Conservation (phyloP, 2,329 filamentous ascomycete genomes). For the Diaporthe citri region DNA sequence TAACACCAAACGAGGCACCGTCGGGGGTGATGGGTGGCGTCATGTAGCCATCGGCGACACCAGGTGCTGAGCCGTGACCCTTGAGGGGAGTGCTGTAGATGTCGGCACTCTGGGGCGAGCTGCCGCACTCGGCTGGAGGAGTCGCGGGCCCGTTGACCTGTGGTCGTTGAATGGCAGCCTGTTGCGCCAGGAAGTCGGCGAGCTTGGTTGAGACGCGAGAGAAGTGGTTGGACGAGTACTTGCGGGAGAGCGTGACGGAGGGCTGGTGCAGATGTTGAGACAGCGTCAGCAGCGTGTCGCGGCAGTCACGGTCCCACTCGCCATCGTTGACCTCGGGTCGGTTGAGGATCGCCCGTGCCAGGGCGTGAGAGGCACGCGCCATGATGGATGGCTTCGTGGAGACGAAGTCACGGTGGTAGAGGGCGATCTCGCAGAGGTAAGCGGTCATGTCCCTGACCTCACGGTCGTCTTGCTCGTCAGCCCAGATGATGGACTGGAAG, state of each 20-base stretch:
- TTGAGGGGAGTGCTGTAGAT: constrained; percentile 86
- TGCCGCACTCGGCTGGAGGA: constrained; percentile 65
- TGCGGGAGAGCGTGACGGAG: constrained; percentile 69
- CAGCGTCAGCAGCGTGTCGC: constrained; percentile 72
- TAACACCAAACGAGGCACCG: constrained; percentile 66
- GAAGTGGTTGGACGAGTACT: constrained; percentile 68
- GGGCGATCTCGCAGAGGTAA: constrained; percentile 93
- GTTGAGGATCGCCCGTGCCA: constrained; percentile 87
- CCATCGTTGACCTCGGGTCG: constrained; percentile 80
- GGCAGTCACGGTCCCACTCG: constrained; percentile 82
- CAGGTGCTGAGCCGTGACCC: constrained; percentile 71
- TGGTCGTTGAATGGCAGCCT: constrained; percentile 67
- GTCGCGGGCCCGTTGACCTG: constrained; percentile 65
- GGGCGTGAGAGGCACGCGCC: constrained; percentile 86
- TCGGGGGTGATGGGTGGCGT: constrained; percentile 90
- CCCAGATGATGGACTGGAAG: constrained; percentile 88
- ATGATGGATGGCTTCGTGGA: constrained; percentile 92
- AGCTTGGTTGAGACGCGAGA: constrained; percentile 68
- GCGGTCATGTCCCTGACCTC: constrained; percentile 95
- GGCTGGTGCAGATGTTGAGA: constrained; percentile 72
- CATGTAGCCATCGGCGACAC: constrained; percentile 79
- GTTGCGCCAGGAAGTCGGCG: constrained; percentile 70
- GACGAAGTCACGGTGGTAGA: constrained; percentile 98
- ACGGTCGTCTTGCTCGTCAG: constrained; percentile 81
- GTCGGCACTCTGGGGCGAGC: constrained; percentile 65